phyloP scores from a whole-genome alignment of 768 basidiomycete species.

The Phylloporus arenicola region DNA sequence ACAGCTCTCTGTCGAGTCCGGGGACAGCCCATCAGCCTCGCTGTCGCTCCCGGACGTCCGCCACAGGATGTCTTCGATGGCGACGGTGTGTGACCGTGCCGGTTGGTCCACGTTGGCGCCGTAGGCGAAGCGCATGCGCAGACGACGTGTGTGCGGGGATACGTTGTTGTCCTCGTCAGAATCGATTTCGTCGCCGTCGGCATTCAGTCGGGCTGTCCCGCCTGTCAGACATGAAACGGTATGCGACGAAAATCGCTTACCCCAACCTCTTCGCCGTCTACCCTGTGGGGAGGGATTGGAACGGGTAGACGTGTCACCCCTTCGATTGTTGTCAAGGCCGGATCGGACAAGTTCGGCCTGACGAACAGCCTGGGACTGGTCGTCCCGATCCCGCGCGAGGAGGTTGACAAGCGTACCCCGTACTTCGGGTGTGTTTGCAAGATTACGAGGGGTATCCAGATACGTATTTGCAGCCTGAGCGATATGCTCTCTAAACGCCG shows the following conservation, averaged over 20 bases:
- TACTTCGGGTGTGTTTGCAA: constrained; percentile 20
- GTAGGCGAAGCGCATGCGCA: constrained; percentile 35
- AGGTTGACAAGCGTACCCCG: constrained; percentile 21
- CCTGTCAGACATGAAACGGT: constrained; percentile 8
- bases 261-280: constrained; percentile 32
- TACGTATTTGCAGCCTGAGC: constrained; percentile 2
- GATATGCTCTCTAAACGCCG: constrained; percentile 20
- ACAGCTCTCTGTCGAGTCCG: constrained; percentile 19
- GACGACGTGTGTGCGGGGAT: constrained; percentile 48
- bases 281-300: constrained; percentile 13
- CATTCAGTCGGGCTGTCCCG: constrained; percentile 32
- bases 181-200: constrained; percentile 61
- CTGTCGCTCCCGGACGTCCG: constrained; percentile 22
- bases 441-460: constrained; percentile 16
- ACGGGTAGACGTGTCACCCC: constrained; percentile 6
- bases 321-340: constrained; percentile 5
- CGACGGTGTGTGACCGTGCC: constrained; percentile 25
- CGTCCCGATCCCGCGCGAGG: constrained; percentile 23
- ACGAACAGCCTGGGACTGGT: constrained; percentile 6
- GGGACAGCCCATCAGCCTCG: constrained; percentile 14
- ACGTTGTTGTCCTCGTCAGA: constrained; percentile 50
- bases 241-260: constrained; percentile 13
- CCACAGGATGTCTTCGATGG: constrained; percentile 23
- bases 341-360: constrained; percentile 7
- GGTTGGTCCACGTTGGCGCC: constrained; percentile 22